phyloP scores from a whole-genome alignment of 2,329 filamentous ascomycete genomes.

The Cladosporium sp. region DNA sequence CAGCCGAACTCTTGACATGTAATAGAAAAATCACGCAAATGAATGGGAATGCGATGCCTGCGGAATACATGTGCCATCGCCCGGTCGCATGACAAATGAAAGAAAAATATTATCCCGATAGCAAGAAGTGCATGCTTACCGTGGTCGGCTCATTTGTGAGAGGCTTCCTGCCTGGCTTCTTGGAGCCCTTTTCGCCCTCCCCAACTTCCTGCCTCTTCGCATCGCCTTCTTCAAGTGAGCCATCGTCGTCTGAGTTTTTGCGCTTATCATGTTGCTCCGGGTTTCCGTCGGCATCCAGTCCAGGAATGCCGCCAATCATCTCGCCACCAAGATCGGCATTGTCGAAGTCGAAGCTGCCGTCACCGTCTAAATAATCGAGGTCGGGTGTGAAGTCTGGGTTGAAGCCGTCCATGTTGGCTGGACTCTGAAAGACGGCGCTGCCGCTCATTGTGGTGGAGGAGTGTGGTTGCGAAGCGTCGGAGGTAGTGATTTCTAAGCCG shows the following conservation, averaged over 20 bases:
- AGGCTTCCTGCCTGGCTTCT: constrained; percentile 96
- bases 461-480: constrained; percentile 21
- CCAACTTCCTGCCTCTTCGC: constrained; percentile 79
- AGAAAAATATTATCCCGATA: background rate
- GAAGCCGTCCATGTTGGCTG: constrained; percentile 29
- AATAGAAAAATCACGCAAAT: background rate
- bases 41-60: background rate
- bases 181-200: constrained; percentile 80
- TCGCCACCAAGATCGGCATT: constrained; percentile 56
- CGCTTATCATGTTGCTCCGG: constrained; percentile 62
- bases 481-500: constrained; percentile 21
- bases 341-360: constrained; percentile 71
- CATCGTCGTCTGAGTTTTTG: constrained; percentile 67
- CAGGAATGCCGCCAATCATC: constrained; percentile 75
- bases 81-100: background rate
- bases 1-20: background rate
- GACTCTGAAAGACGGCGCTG: constrained; percentile 20
- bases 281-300: constrained; percentile 46
- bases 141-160: constrained; percentile 93
- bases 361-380: constrained; percentile 77
- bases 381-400: constrained; percentile 63
- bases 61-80: background rate
- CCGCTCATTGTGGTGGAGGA: constrained; percentile 29
- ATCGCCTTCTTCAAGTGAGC: constrained; percentile 64
- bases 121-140: constrained; percentile 61